Percentiles rank a stretch among this genome's conserved stretches.
Conservation (phyloP, 2,329 filamentous ascomycete species). For the Cladophialophora chaetospira region DNA sequence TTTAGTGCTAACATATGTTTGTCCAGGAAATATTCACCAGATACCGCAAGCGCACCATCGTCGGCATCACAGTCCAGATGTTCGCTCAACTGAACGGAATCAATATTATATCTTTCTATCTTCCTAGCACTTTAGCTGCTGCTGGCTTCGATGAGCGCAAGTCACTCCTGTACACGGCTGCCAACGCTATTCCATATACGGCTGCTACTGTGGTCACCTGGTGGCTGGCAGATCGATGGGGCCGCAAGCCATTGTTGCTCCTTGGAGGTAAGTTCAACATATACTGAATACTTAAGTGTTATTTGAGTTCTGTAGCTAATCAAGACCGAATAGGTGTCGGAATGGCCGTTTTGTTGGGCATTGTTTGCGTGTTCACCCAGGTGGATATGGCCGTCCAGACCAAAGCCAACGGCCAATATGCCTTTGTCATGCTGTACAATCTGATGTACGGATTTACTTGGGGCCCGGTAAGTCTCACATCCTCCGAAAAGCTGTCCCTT, state of each 20-base stretch:
- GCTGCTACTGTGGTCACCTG: neutral
- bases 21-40: neutral
- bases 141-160: neutral
- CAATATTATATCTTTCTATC: neutral
- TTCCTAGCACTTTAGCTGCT: neutral
- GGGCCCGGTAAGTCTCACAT: no score
- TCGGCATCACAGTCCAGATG: neutral
- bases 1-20: neutral
- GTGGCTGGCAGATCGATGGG: neutral
- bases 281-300: no score
- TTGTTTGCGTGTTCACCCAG: neutral
- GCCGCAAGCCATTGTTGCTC: neutral
- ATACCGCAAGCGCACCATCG: neutral
- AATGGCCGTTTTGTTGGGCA: neutral
- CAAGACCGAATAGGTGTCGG: neutral
- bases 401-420: neutral
- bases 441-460: neutral
- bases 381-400: neutral
- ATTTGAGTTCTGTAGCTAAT: no score
- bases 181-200: neutral
- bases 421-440: neutral
- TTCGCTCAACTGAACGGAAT: neutral
- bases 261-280: neutral
- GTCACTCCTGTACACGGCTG: neutral
- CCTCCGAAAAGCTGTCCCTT: no score